Evolutionary conservation across 1,284 basidiomycete genomes (phyloP).

Genomic region (Anthracocystis setariae): DNA sequence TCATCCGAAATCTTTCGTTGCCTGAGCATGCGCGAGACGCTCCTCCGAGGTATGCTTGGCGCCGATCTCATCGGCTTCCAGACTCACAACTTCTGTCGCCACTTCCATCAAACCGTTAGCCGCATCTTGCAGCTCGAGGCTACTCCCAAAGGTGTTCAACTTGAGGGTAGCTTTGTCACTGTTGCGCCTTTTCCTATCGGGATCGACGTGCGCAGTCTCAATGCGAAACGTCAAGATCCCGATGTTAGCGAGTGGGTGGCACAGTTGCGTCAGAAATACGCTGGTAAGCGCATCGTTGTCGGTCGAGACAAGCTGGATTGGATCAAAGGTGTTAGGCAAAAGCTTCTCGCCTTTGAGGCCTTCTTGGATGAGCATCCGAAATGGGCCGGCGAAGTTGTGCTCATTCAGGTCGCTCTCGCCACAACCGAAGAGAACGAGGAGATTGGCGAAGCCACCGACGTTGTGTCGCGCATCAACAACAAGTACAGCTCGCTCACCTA

Average conservation of each 20-base stretch:
- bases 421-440: constrained; percentile 81
- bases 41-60: constrained; percentile 80
- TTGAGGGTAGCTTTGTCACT: constrained; percentile 75
- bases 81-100: constrained; percentile 74
- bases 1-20: constrained; percentile 88
- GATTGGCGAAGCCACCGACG: constrained; percentile 79
- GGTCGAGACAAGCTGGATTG: constrained; percentile 88
- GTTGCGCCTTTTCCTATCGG: constrained; percentile 89
- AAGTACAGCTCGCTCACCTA: constrained; percentile 84
- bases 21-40: constrained; percentile 72
- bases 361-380: constrained; percentile 82
- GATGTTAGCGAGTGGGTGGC: constrained; percentile 85
- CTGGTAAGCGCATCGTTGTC: constrained; percentile 84
- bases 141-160: constrained; percentile 82
- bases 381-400: constrained; percentile 81
- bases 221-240: constrained; percentile 77
- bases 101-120: constrained; percentile 77
- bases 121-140: constrained; percentile 83
- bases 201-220: constrained; percentile 80
- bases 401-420: constrained; percentile 86
- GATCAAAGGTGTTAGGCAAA: constrained; percentile 83
- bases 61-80: constrained; percentile 82
- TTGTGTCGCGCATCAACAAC: constrained; percentile 83
- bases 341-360: constrained; percentile 83
- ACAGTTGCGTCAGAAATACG: constrained; percentile 79